Evolutionary conservation across 331 rosid species (phyloP), one percentile per base, ranked within the genome.

Genomic region (Prunus yedoensis): DNA sequence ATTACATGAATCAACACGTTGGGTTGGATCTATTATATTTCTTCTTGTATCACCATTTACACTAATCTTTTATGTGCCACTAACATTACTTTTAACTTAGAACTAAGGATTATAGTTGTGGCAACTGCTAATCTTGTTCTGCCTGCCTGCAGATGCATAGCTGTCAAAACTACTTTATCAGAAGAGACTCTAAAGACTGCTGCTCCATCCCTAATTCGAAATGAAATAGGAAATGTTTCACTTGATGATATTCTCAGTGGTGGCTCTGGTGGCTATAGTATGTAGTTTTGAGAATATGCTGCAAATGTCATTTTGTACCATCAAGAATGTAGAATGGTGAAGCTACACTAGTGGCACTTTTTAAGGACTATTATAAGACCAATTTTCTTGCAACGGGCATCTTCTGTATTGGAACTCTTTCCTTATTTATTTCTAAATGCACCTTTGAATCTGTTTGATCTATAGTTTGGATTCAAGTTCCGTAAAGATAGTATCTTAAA

Each of bases 151-250:
- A 94, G 98, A 84, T 94, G 96, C 83, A 90, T 91, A 76, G 96
- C 96, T 77, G 97, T 94, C 74, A 88, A 84, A 80, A 94, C 99
- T 43, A 89, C 99, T 66, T 79, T 94, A 70, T 86, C 99, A 23
- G 93, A 94, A 14, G 93, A 85, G 79, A 82, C 59, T 81, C 74
- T 92, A 69, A 81, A 79, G 82, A 63, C 89, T 57, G 96, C 96
- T 74, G 81, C 81, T 54, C 97, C 97, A 64, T 74, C 87, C 56
- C 86, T 92, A 62, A 89, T 92, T 82, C 90, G 96, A 75, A 87
- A 85, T 79, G 90, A 89, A 70, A 94, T 92, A 78, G 97, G 95
- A 85, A 84, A 77, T 79, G 71, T 94, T 87, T 90, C 97, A 35
- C 90, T 92, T 52, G 87, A 84, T 77, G 99, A 92, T 76, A 90